A percentile compares a stretch with the other conserved stretches of the same genome.
Conservation (phyloP, 441 rosid genomes). For the Jatropha podagrica region DNA sequence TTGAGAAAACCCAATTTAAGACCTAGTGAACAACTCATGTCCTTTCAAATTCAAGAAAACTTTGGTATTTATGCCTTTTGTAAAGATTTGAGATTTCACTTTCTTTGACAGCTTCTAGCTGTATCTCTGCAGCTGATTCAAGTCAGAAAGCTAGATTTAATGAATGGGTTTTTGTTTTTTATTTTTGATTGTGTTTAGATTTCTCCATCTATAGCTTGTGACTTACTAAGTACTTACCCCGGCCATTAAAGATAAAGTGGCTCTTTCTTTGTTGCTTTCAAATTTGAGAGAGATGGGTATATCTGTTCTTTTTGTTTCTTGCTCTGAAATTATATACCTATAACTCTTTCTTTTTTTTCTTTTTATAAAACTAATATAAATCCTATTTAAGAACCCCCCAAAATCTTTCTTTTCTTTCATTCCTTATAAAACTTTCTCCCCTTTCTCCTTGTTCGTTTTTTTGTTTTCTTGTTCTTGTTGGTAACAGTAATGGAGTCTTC, state of each 20-base stretch:
- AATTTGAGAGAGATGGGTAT: slow-evolving; percentile 27
- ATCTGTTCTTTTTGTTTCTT: slow-evolving; percentile 25
- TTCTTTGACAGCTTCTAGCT: slow-evolving; percentile 54
- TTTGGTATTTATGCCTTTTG: slow-evolving; percentile 34
- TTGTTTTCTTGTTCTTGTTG: not conserved
- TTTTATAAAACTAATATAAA: slow-evolving; percentile 18
- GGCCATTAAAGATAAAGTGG: slow-evolving; percentile 28
- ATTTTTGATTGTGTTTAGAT: slow-evolving; percentile 24
- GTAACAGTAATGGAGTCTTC: slow-evolving; percentile 43
- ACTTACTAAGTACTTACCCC: slow-evolving; percentile 8
- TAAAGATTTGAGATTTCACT: slow-evolving; percentile 15
- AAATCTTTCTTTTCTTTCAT: not conserved
- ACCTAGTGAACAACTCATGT: slow-evolving; percentile 39
- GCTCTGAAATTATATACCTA: slow-evolving; percentile 16
- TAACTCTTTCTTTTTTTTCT: not conserved
- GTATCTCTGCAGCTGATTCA: slow-evolving; percentile 46
- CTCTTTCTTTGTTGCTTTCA: slow-evolving; percentile 28
- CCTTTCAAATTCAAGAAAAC: slow-evolving; percentile 54
- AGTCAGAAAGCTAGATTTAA: slow-evolving; percentile 43
- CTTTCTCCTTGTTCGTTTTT: not conserved
- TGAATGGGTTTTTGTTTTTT: not conserved
- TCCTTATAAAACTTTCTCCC: not conserved
- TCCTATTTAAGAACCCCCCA: slow-evolving; percentile 30
- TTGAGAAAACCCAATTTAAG: slow-evolving; percentile 26
- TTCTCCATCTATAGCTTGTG: slow-evolving; percentile 26